Evolutionary conservation across 2,329 filamentous ascomycete species (phyloP).

Genomic region (Aureobasidium namibiae): DNA sequence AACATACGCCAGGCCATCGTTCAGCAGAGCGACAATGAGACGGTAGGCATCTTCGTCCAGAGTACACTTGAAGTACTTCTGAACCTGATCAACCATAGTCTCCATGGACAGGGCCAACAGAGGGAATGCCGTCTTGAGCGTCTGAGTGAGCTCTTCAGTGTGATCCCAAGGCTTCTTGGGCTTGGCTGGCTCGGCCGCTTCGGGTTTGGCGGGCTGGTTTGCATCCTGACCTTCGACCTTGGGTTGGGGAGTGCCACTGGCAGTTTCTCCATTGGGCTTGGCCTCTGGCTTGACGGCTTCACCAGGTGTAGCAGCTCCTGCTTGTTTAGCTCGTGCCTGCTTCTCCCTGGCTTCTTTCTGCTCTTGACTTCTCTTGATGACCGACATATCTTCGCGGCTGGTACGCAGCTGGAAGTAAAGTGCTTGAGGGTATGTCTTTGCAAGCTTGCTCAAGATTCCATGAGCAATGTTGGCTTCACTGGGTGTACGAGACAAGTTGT

Average conservation of each 20-base stretch:
- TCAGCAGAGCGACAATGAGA: constrained; percentile 92
- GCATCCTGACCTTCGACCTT: constrained; percentile 15
- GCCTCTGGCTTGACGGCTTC: constrained; percentile 21
- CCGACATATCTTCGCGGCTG: constrained; percentile 84
- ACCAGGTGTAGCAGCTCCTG: constrained; percentile 21
- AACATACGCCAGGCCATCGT: constrained; percentile 89
- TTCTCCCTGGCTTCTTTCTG: constrained; percentile 49
- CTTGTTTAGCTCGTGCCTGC: constrained; percentile 48
- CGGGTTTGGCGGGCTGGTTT: constrained; percentile 20
- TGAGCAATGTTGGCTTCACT: constrained; percentile 76
- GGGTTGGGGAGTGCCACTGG: constrained; percentile 30
- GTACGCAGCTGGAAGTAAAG: constrained; percentile 94
- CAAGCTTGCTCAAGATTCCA: constrained; percentile 81
- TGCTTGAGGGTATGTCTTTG: constrained; percentile 88
- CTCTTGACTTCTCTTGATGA: constrained; percentile 82
- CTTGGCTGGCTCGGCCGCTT: constrained; percentile 34
- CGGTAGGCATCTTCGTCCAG: constrained; percentile 97
- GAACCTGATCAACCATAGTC: constrained; percentile 98
- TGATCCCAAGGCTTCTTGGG: constrained; percentile 88
- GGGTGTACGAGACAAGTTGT: constrained; percentile 72
- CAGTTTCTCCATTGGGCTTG: constrained; percentile 37
- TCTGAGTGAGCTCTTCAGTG: constrained; percentile 89
- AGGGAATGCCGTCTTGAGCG: constrained; percentile 94
- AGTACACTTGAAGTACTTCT: constrained; percentile 98
- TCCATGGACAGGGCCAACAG: constrained; percentile 96